Base-by-base conservation (phyloP, 2,329 filamentous ascomycete genomes). In the Nemania bipapillata region DNA sequence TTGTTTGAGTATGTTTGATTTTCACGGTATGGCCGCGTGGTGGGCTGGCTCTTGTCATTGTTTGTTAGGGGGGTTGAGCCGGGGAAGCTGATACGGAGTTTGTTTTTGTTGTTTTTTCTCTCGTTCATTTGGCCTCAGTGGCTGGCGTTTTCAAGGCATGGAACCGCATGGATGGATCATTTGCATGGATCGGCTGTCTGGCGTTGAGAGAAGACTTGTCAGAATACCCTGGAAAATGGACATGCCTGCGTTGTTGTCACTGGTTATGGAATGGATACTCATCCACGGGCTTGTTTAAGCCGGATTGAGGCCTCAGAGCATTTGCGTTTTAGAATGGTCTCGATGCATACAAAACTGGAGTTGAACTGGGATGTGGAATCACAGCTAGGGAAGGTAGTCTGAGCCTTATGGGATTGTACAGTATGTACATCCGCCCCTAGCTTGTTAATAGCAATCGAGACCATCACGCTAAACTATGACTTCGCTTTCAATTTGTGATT, bases 181-280 rank as follows among this genome's bases (percentile, higher is more conserved):
- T 35, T 50, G 55, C 55, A 64, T 60, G 37, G 56, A 63, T 17
- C 28, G 60, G 60, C 49, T 26, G 52, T 57, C 22, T 52, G 65
- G 65, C 55, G 65, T 68, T 61, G 49, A 50, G 57, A 45, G 45
- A 4, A 45, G 8, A 35, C 40, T 22, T 57, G 42, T 66, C 42
- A 63, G n/a, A 66, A 53, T 62, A 57, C 52, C 56, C 50, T 11
- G 42, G 64, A 42, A 57, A 45, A n/a, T 49, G 37, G 49, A 54
- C n/a, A 24, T 4, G 7, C 3, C 42, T 40, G 22, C 17, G 47
- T 53, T 42, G 22, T 24, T 30, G 37, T 62, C 35, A 40, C n/a
- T 45, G 24, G 40, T 37, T 24, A n/a, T 32, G 59, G 58, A 53
- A 61, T 8, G 49, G 42, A 42, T n/a, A 37, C 28, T 50, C 28